Conservation (phyloP, 495 filamentous ascomycete genomes). For the Hyaloscypha finlandica region DNA sequence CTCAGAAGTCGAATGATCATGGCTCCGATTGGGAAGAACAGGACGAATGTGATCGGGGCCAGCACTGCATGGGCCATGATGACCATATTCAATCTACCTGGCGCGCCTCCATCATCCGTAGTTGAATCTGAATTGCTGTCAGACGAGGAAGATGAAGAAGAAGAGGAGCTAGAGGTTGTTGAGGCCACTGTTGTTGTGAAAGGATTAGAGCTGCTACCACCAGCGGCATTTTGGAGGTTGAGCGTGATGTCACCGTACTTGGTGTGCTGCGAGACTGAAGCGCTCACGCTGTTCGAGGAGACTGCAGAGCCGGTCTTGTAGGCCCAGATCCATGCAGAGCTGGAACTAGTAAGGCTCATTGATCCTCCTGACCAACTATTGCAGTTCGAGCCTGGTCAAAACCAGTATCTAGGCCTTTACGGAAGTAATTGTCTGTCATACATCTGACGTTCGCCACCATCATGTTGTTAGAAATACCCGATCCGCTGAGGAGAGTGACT, state of each 20-base stretch:
- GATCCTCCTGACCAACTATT: slow-evolving; percentile 44
- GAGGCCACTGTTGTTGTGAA: slow-evolving; percentile 14
- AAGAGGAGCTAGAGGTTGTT: neutral
- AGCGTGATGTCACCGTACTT: slow-evolving; percentile 52
- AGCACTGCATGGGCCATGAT: slow-evolving; percentile 46
- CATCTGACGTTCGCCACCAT: slow-evolving; percentile 65
- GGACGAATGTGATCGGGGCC: slow-evolving; percentile 47
- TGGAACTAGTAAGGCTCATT: slow-evolving; percentile 35
- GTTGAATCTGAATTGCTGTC: neutral
- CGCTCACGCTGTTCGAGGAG: slow-evolving; percentile 50
- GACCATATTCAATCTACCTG: slow-evolving; percentile 3
- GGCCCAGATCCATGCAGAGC: slow-evolving; percentile 67
- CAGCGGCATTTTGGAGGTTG: slow-evolving; percentile 43
- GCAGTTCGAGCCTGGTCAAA: slow-evolving; percentile 40
- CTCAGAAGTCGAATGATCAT: slow-evolving; percentile 49
- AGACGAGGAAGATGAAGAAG: neutral
- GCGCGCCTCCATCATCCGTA: neutral
- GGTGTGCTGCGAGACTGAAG: slow-evolving; percentile 61
- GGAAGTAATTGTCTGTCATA: neutral
- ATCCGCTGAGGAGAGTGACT: slow-evolving; percentile 61
- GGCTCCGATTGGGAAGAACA: slow-evolving; percentile 60
- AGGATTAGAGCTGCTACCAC: slow-evolving; percentile 54
- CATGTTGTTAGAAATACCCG: slow-evolving; percentile 52
- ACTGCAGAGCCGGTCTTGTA: slow-evolving; percentile 60
- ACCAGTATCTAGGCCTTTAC: neutral